A percentile compares a stretch with the other conserved stretches of the same genome.
Evolutionary conservation across 83 land plant genomes (phyloP).

Genomic region (Picea mariana): DNA sequence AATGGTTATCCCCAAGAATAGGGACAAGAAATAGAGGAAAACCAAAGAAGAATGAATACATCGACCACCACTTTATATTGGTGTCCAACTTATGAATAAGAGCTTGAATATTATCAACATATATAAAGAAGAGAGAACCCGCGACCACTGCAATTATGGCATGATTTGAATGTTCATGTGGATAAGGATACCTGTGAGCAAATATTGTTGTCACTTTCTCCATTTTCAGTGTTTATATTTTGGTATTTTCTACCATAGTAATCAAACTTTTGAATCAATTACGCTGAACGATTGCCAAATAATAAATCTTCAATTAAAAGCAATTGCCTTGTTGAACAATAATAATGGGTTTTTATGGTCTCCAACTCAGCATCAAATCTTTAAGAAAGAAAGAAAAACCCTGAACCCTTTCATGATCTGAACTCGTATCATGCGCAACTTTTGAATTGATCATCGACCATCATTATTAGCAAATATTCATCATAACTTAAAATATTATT

Average conservation of each 20-base stretch:
- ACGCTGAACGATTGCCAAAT: background rate
- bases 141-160: constrained; percentile 84
- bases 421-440: no score
- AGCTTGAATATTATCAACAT: constrained; percentile 88
- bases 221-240: constrained; percentile 40
- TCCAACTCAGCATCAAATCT: background rate
- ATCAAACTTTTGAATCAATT: background rate
- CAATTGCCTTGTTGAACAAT: background rate
- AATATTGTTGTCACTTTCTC: constrained; percentile 81
- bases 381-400: background rate
- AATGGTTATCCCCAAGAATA: constrained; percentile 87
- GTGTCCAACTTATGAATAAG: constrained; percentile 82
- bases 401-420: background rate
- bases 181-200: constrained; percentile 83
- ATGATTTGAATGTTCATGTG: constrained; percentile 98
- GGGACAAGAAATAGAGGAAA: constrained; percentile 97
- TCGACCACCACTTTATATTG: constrained; percentile 99
- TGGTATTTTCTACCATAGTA: constrained; percentile 10
- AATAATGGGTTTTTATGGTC: no score
- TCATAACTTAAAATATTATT: no score
- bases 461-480: no score
- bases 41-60: constrained; percentile 89
- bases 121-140: constrained; percentile 90
- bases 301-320: background rate
- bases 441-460: no score